Evolutionary conservation across 139 green algal genomes (phyloP), one percentile per base, ranked within the genome.

Genomic region (Chlamydomonas eustigma): DNA sequence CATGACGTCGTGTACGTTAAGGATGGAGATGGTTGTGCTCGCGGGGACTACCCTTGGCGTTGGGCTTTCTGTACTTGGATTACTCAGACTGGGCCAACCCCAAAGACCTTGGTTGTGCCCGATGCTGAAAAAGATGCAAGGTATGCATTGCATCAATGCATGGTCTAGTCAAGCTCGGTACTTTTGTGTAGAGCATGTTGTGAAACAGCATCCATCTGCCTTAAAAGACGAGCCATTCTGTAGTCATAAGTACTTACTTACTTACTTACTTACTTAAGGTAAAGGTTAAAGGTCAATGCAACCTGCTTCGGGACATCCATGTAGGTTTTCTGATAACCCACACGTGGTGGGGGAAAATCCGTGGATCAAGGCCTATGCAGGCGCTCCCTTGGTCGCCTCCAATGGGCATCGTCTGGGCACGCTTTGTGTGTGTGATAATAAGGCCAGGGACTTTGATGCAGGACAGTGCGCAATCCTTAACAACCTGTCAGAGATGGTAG

Each of bases 31-130:
- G 70, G 70, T 31, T 51, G 76, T 39, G 75, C 75, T 18, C 68
- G 66, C 69, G 65, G 51, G 44, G 77, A 71, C 33, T 70, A 82
- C 77, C 78, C 78, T 38, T 82, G 77, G 77, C 71, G 65, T 30
- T 79, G 73, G 78, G 76, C 73, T 1, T 80, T 95, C 74, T 95
- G 90, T 39, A 84, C 80, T 2, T 92, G 87, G 85, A 94, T 86
- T 2, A 80, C 94, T 37, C 74, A 89, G 31, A 81, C 80, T 0
- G 50, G 18, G 12, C 44, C 78, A 8, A 70, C 76, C 37, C 82
- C 87, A 0, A 69, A 87, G 52, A 81, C 88, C 39, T 83, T 93
- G 64, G 81, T 93, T n/a, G 87, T 92, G 8, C 71, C 84, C 31
- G 88, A 93, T n/a, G 89, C 86, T 0, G 65, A 33, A 3, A 75